Base-by-base conservation (phyloP, 2,329 filamentous ascomycete genomes). In the Fusarium virguliforme region DNA sequence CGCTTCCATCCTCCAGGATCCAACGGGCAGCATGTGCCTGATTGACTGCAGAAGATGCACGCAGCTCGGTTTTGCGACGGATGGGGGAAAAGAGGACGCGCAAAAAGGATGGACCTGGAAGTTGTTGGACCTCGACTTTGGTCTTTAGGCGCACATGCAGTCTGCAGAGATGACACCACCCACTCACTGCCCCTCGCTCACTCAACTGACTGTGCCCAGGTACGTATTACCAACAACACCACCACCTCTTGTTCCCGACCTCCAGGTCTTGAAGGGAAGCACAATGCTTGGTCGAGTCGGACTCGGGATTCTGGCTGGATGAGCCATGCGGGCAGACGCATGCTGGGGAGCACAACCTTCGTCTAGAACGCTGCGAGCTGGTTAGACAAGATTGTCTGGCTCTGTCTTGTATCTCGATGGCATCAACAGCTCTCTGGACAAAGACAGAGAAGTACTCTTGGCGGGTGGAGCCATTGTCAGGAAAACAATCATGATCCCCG, bases 111-210 rank as follows among this genome's bases (percentile, higher is more conserved):
- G 38, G 43, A 30, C 22, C 30, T 69, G 62, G 34, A 46, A 64
- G 61, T 18, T 67, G 72, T 61, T 56, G 74, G 50, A 75, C 73
- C 61, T 73, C 63, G 55, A 60, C 57, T 61, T 67, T 57, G 59
- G 69, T 38, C 62, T 54, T 54, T 62, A 30, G 43, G 62, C 40
- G 61, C 63, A 66, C 66, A 74, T 74, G 41, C 50, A 61, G 68
- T 55, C 61, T 70, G 70, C 67, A 74, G 32, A 64, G 43, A 71
- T 74, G 73, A 68, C 71, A 75, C 73, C 73, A 75, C 73, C 53
- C 48, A 62, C 55, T 41, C 48, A 62, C 55, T 41, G 57, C 53
- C 62, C 56, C 48, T 53, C 64, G 40, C 34, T 35, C 51, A 38
- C 18, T 54, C 38, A 37, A 30, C 43, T 26, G 9, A 13, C 13